Conservation (phyloP, 2,329 filamentous ascomycete genomes). For the Fusarium hostae region DNA sequence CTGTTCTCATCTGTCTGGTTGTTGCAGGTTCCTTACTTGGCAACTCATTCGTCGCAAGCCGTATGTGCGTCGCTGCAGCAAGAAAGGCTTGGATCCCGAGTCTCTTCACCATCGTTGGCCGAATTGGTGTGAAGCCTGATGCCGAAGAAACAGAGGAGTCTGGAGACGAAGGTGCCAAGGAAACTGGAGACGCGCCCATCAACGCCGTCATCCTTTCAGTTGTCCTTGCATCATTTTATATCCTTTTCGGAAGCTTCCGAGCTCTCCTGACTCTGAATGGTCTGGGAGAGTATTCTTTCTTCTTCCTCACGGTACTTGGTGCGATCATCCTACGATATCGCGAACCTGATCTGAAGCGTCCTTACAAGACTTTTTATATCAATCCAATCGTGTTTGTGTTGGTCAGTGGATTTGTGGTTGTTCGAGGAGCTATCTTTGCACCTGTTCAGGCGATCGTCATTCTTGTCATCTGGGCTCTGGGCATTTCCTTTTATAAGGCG, state of each 20-base stretch:
- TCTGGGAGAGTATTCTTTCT: conserved; percentile 70
- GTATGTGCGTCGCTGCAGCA: conserved; percentile 69
- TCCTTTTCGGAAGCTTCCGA: conserved; percentile 69
- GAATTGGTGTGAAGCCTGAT: conserved; percentile 49
- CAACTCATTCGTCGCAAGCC: conserved; percentile 70
- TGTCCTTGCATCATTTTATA: conserved; percentile 65
- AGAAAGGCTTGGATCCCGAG: conserved; percentile 63
- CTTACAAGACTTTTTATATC: conserved; percentile 64
- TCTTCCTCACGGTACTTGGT: conserved; percentile 70
- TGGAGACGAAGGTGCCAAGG: not conserved
- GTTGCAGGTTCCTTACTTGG: conserved; percentile 71
- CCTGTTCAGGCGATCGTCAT: conserved; percentile 64
- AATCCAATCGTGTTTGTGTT: conserved; percentile 64
- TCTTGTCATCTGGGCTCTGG: conserved; percentile 62
- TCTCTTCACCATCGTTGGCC: conserved; percentile 58
- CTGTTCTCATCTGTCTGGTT: conserved; percentile 67
- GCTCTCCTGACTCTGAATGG: conserved; percentile 70
- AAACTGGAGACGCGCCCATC: conserved; percentile 62
- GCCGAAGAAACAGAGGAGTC: not conserved
- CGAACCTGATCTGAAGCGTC: conserved; percentile 64
- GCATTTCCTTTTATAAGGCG: conserved; percentile 55
- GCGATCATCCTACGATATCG: conserved; percentile 66
- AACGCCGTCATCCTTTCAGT: conserved; percentile 64
- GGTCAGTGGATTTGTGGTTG: conserved; percentile 69
- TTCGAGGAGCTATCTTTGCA: conserved; percentile 68